phyloP scores from a whole-genome alignment of 768 basidiomycete species.

The Tephrocybe sp. region DNA sequence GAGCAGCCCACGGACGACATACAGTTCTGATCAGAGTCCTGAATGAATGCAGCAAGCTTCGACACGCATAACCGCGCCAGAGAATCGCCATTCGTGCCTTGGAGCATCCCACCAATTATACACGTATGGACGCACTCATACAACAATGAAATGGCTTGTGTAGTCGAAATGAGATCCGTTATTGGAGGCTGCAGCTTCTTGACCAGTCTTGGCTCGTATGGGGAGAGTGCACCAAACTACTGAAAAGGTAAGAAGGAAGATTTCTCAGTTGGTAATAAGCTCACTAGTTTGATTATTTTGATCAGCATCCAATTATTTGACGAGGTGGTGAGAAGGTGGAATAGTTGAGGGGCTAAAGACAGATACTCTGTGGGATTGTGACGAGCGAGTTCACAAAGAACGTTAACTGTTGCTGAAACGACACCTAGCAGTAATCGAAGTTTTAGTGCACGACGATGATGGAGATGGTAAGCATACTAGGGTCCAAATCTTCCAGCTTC shows the following conservation, averaged over 20 bases:
- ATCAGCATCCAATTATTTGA: slow-evolving; percentile 99
- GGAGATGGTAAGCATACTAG: slow-evolving; percentile 38
- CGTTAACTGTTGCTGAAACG: slow-evolving; percentile 91
- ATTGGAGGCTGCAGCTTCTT: slow-evolving; percentile 94
- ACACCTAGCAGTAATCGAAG: slow-evolving; percentile 55
- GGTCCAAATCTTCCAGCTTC: slow-evolving; percentile 77
- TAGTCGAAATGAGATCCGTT: slow-evolving; percentile 93
- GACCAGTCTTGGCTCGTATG: slow-evolving; percentile 89
- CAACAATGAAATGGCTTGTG: slow-evolving; percentile 90
- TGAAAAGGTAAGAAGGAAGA: slow-evolving; percentile 6
- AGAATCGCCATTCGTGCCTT: slow-evolving; percentile 70
- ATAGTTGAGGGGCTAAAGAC: slow-evolving; percentile 86
- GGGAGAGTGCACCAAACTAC: slow-evolving; percentile 92
- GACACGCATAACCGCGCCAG: slow-evolving; percentile 89
- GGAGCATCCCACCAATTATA: slow-evolving; percentile 95
- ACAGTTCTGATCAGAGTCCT: slow-evolving; percentile 96
- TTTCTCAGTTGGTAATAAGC: background rate
- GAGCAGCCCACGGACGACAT: slow-evolving; percentile 31
- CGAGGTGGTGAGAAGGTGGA: slow-evolving; percentile 89
- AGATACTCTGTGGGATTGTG: slow-evolving; percentile 80
- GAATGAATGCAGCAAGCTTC: slow-evolving; percentile 88
- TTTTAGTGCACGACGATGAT: background rate
- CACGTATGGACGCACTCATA: slow-evolving; percentile 99
- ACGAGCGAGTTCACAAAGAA: slow-evolving; percentile 89
- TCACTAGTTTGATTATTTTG: slow-evolving; percentile 94